Evolutionary conservation across 2,329 filamentous ascomycete species (phyloP).

Genomic region (Aureobasidium melanogenum): DNA sequence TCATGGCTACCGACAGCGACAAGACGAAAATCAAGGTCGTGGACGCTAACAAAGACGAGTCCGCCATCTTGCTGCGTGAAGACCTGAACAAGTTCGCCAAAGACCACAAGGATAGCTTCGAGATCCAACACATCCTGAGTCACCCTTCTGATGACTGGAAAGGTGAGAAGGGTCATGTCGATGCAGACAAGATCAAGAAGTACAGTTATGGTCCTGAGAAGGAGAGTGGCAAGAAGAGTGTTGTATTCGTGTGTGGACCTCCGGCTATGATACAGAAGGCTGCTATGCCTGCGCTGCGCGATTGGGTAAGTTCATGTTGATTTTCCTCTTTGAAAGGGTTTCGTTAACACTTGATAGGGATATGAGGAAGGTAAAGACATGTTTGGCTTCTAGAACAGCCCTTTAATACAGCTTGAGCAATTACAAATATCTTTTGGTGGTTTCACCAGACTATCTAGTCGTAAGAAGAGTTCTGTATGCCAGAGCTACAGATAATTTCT

Average conservation of each 20-base stretch:
- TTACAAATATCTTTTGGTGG: too few species aligned
- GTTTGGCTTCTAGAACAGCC: conserved; percentile 32
- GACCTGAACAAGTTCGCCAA: conserved; percentile 35
- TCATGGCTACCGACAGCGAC: conserved; percentile 29
- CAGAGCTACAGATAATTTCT: too few species aligned
- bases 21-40: conserved; percentile 34
- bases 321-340: not conserved
- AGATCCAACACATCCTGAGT: conserved; percentile 41
- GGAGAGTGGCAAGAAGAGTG: conserved; percentile 21
- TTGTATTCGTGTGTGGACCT: conserved; percentile 43
- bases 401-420: too few species aligned
- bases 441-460: too few species aligned
- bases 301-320: conserved; percentile 14
- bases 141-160: conserved; percentile 37
- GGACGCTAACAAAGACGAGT: conserved; percentile 41
- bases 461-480: too few species aligned
- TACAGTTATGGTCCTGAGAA: conserved; percentile 35
- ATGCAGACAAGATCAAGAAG: conserved; percentile 33
- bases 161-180: conserved; percentile 37
- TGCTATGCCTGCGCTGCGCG: conserved; percentile 39
- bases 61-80: conserved; percentile 38
- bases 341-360: conserved; percentile 12
- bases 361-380: conserved; percentile 38
- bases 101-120: conserved; percentile 31
- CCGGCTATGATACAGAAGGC: conserved; percentile 44